These are phyloP conservation scores for Mesotaenium endlicherianum DNA, from an alignment of 139 green algal species.

Conservation along the genomic window DNA sequence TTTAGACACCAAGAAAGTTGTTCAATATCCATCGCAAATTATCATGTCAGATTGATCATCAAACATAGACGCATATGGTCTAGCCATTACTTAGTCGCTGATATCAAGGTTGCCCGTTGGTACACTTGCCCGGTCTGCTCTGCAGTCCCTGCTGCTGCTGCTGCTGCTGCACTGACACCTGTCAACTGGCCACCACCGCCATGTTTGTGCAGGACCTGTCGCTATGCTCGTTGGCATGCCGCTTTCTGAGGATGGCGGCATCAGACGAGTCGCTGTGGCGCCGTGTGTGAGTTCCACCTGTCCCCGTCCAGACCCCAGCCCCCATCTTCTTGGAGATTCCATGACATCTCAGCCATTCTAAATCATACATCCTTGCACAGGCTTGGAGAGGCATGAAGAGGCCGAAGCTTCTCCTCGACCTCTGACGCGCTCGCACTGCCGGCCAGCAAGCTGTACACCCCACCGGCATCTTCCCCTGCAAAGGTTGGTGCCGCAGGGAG, in stretches of 20 bases:
- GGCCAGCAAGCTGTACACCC: not conserved
- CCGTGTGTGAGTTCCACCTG: constrained; percentile 4
- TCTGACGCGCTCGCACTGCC: not conserved
- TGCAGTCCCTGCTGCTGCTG: too few species aligned
- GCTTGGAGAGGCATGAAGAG: not conserved
- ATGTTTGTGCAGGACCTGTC: constrained; percentile 32
- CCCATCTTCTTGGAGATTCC: not conserved
- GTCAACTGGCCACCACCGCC: too few species aligned
- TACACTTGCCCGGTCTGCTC: too few species aligned
- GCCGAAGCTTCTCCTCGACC: not conserved
- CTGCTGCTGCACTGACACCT: too few species aligned
- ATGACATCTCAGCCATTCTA: not conserved
- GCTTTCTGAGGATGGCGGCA: constrained; percentile 20
- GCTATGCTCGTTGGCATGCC: constrained; percentile 2
- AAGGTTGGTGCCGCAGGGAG: too few species aligned
- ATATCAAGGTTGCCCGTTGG: too few species aligned
- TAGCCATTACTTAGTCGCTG: too few species aligned
- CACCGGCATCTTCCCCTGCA: constrained; percentile 12
- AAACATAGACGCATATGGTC: too few species aligned
- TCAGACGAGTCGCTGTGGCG: constrained; percentile 21
- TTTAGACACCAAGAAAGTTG: too few species aligned
- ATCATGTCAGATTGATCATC: too few species aligned
- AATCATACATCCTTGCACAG: not conserved
- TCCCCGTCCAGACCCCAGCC: not conserved
- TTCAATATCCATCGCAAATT: too few species aligned